A percentile compares a stretch with the other conserved stretches of the same genome.
Conservation (phyloP, 371 early-diverging fungal genomes). For the Mortierella sp. region DNA sequence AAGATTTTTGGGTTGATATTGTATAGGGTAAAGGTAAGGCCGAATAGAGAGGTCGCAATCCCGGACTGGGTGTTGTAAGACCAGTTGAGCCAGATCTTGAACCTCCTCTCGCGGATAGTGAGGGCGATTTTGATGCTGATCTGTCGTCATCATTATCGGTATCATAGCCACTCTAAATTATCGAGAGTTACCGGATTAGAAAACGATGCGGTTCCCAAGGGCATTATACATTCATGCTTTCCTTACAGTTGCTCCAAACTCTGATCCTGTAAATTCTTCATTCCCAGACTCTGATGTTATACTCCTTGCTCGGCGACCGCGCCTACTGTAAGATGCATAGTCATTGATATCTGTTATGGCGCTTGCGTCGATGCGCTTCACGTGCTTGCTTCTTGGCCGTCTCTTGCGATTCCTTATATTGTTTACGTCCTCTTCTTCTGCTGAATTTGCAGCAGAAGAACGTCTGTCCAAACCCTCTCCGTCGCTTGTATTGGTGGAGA, state of each 20-base stretch:
- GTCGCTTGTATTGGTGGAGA: conserved; percentile 53
- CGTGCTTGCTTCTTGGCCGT: conserved; percentile 34
- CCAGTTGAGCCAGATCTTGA: conserved; percentile 34
- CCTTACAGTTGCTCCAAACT: conserved; percentile 54
- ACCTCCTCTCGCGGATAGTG: conserved; percentile 32
- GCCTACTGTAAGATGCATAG: conserved; percentile 15
- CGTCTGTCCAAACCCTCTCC: conserved; percentile 49
- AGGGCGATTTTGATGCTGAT: conserved; percentile 48
- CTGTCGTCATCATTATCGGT: conserved; percentile 49
- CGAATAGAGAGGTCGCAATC: conserved; percentile 30
- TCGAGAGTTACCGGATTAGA: neutral
- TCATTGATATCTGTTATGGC: conserved; percentile 13
- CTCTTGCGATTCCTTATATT: conserved; percentile 5
- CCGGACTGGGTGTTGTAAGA: conserved; percentile 42
- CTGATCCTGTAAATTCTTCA: conserved; percentile 54
- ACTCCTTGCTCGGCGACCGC: conserved; percentile 32
- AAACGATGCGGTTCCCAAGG: neutral
- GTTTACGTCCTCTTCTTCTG: conserved; percentile 31
- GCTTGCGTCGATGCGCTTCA: conserved; percentile 46
- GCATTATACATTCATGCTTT: neutral
- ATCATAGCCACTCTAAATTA: conserved; percentile 49
- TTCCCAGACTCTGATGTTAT: conserved; percentile 50
- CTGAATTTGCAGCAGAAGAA: conserved; percentile 41
- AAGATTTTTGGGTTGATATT: conserved; percentile 12
- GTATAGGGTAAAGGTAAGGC: conserved; percentile 24